These are phyloP conservation scores for Pythium scleroteichum DNA, from an alignment of 352 stramenopile species.

Conservation along the genomic window DNA sequence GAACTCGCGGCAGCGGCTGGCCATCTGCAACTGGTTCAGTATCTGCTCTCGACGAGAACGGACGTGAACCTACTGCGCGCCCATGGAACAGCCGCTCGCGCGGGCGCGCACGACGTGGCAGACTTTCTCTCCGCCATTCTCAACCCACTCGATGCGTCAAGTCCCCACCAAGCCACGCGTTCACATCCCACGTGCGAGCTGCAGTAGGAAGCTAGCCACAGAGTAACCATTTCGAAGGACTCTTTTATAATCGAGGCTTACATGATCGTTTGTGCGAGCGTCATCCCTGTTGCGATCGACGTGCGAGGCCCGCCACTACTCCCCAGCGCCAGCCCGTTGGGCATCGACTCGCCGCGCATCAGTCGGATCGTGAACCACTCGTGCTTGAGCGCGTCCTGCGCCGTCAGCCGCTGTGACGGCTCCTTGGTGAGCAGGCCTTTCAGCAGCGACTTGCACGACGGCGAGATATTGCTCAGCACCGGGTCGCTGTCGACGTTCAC, in stretches of 20 bases:
- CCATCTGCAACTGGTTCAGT: conserved; percentile 7
- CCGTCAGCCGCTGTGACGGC: conserved; percentile 73
- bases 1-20: conserved; percentile 2
- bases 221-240: too few relatives aligned
- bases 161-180: neutral
- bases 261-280: conserved; percentile 23
- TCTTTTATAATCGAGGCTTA: conserved; percentile 7
- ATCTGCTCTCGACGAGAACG: neutral
- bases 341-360: conserved; percentile 20
- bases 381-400: conserved; percentile 75
- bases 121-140: conserved; percentile 4
- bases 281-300: conserved; percentile 27
- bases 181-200: neutral
- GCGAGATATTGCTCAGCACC: conserved; percentile 58
- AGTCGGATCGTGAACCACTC: conserved; percentile 63
- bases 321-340: neutral
- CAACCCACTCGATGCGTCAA: neutral
- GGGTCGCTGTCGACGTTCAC: conserved; percentile 76
- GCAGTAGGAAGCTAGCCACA: too few relatives aligned
- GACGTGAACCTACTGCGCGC: conserved; percentile 2
- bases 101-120: neutral
- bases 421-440: conserved; percentile 86
- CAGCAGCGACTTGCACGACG: conserved; percentile 62
- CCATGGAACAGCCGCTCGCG: neutral
- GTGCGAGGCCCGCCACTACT: conserved; percentile 22